These are phyloP conservation scores for Phialophora expanda DNA, from an alignment of 2,329 filamentous ascomycete species.

Conservation along the genomic window DNA sequence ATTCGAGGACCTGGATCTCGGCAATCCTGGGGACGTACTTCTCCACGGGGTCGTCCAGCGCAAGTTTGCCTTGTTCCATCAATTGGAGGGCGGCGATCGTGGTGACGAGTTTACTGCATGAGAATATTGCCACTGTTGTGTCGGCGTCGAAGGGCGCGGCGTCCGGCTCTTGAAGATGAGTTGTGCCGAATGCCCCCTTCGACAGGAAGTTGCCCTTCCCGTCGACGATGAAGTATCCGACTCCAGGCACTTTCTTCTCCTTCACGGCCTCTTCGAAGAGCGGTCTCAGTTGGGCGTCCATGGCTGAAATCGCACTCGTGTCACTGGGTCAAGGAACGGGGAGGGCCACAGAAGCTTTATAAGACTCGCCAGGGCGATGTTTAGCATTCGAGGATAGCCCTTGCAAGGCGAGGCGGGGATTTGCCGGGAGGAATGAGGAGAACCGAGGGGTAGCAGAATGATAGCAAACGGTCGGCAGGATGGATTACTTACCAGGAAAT, in stretches of 20 bases:
- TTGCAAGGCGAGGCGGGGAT: neutral
- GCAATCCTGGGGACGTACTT: constrained; percentile 34
- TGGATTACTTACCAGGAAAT: neutral
- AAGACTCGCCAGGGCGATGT: neutral
- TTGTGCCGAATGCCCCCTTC: constrained; percentile 31
- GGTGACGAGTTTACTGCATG: constrained; percentile 37
- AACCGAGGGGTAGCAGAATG: constrained; percentile 14
- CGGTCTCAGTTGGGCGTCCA: constrained; percentile 31
- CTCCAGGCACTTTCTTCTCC: constrained; percentile 33
- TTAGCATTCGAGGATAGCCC: neutral
- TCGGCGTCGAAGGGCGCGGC: constrained; percentile 28
- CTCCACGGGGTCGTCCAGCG: constrained; percentile 35
- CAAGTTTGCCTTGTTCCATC: constrained; percentile 36
- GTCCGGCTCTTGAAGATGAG: constrained; percentile 26
- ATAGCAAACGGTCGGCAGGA: neutral
- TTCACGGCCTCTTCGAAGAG: constrained; percentile 35
- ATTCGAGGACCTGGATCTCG: constrained; percentile 33
- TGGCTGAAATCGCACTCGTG: constrained; percentile 1
- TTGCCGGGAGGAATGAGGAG: constrained; percentile 10
- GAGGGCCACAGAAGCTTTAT: neutral
- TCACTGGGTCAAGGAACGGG: neutral
- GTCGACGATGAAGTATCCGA: constrained; percentile 32
- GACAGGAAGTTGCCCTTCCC: constrained; percentile 32
- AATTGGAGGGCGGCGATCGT: constrained; percentile 34
- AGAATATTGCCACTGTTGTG: constrained; percentile 31